These are phyloP conservation scores for Nakazawaea wickerhamii DNA, from an alignment of 805 yeast genomes.

Conservation along the genomic window DNA sequence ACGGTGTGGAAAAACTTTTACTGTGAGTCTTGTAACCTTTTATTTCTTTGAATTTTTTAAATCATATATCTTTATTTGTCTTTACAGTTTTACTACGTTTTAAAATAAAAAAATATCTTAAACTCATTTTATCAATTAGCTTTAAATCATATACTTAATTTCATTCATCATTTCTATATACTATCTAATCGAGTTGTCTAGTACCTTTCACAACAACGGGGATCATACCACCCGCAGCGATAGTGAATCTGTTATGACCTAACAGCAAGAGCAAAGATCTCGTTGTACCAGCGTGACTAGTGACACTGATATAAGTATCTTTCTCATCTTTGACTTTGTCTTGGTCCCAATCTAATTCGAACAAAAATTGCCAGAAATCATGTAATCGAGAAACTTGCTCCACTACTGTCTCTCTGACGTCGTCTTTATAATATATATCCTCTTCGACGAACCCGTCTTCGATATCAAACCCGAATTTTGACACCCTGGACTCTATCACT, in stretches of 20 bases:
- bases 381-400: constrained; percentile 48
- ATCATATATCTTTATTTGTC: not conserved
- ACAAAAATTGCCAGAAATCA: constrained; percentile 37
- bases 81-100: not conserved
- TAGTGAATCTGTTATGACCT: constrained; percentile 50
- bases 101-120: no score
- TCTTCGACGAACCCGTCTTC: constrained; percentile 43
- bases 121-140: no score
- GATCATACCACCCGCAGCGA: constrained; percentile 64
- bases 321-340: constrained; percentile 17
- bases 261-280: constrained; percentile 44
- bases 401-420: constrained; percentile 41
- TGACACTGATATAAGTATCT: constrained; percentile 35
- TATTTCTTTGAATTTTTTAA: not conserved
- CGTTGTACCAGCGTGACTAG: constrained; percentile 61
- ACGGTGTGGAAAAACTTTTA: constrained; percentile 22
- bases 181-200: constrained; percentile 16
- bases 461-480: constrained; percentile 35
- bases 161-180: no score
- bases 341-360: constrained; percentile 21
- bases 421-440: constrained; percentile 40
- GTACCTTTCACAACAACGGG: constrained; percentile 49
- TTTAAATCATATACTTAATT: constrained; percentile 14
- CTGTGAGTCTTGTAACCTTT: not conserved
- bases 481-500: constrained; percentile 33